phyloP scores from a whole-genome alignment of 768 basidiomycete species.

The Pleurotus djamor region DNA sequence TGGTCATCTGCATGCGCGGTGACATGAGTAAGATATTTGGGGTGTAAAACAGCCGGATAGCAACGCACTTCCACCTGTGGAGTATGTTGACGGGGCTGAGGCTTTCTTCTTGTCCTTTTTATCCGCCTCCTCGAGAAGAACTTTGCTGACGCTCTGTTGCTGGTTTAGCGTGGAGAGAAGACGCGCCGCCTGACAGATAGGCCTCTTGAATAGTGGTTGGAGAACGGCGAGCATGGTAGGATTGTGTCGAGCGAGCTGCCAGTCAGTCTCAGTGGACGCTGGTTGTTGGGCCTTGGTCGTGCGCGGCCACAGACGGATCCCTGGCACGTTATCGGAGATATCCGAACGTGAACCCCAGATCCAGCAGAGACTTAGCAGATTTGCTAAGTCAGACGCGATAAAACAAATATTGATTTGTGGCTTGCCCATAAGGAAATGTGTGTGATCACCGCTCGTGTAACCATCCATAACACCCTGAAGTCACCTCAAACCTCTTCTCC shows the following conservation, averaged over 20 bases:
- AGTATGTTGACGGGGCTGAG: not conserved
- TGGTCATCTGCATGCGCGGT: not conserved
- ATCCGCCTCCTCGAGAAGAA: conserved; percentile 4
- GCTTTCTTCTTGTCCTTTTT: conserved; percentile 5
- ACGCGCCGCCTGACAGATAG: not conserved
- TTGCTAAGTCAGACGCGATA: not conserved
- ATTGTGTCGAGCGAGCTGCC: conserved; percentile 4
- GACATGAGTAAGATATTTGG: not conserved
- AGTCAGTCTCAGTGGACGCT: not conserved
- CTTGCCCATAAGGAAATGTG: not conserved
- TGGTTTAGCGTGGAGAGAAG: not conserved
- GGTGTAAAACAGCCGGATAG: not conserved
- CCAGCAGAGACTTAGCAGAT: not conserved
- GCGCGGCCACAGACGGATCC: no score
- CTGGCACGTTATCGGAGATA: not conserved
- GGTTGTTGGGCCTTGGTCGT: not conserved
- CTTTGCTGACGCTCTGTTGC: not conserved
- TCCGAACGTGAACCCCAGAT: not conserved
- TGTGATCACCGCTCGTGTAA: conserved; percentile 8
- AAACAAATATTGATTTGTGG: not conserved
- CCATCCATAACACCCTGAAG: conserved; percentile 4
- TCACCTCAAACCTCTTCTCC: conserved; percentile 3
- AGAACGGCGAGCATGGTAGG: not conserved
- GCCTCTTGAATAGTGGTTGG: not conserved
- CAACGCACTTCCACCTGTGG: conserved; percentile 4